Evolutionary conservation across 768 basidiomycete species (phyloP), one percentile per base, ranked within the genome.

Genomic region (Cytidiella melzeri): DNA sequence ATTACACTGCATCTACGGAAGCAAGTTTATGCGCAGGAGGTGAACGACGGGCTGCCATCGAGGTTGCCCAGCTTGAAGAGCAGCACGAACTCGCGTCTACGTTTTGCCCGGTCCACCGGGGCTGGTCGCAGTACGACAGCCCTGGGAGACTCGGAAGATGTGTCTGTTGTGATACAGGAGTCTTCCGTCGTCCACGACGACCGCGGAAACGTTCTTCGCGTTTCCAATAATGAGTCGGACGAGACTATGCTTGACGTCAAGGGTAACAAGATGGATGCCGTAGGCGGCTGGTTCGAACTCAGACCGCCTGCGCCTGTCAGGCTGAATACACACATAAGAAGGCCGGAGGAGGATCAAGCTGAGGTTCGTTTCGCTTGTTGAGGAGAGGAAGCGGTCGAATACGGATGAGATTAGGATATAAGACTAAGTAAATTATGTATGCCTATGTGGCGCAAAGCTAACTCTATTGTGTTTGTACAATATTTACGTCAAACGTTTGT

Each of bases 1-100:
- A 83, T 84, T 43, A 83, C 82, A 1, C 71, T 84, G 21, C 78
- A 76, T 59, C 69, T 84, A 9, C 76, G 67, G 62, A 77, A 74
- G 34, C 55, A 59, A 23, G 57, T 54, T 13, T 51, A 34, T 12
- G 13, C 45, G 12, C 43, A 41, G 3, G 28, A 51, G 38, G 12
- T 23, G 34, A 46, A 53, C 46, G 39, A 48, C 2, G 18, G 12
- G 3, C 28, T 42, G 10, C 18, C 13, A 20, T 24, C 19, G 21
- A 12, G 18, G 38, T 28, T 26, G 9, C 11, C 7, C 37, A 40
- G 37, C 5, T n/a, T 20, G 15, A 28, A 34, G 39, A n/a, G 25
- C 25, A 28, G 12, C 6, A 23, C 26, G 24, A 26, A 18, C 18
- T 53, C 52, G 20, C 46, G 52, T 20, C 46, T 53, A 20, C 46